A percentile compares a stretch with the other conserved stretches of the same genome.
Conservation (phyloP, 169 alveolate genomes). For the Perkinsus marinus region DNA sequence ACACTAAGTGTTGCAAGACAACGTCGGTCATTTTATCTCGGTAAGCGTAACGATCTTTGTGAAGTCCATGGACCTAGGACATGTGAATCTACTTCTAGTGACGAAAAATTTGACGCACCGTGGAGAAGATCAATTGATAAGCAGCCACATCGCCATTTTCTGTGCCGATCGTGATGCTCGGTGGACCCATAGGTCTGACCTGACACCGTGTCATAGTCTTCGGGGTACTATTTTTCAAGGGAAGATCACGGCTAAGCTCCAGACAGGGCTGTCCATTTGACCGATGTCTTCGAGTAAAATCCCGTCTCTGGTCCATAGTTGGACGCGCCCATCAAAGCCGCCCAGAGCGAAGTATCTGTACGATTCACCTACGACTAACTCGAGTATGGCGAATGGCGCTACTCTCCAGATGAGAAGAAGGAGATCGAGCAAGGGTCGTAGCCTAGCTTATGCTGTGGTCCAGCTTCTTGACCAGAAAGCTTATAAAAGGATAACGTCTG, state of each 20-base stretch:
- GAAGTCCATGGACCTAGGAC: constrained; percentile 47
- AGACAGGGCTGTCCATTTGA: constrained; percentile 49
- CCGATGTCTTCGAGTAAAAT: constrained; percentile 59
- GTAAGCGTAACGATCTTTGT: constrained; percentile 67
- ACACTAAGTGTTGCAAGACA: constrained; percentile 55
- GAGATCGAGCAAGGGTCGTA: constrained; percentile 57
- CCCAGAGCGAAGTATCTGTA: constrained; percentile 52
- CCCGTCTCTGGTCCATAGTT: constrained; percentile 70
- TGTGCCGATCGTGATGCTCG: constrained; percentile 40
- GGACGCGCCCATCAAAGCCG: constrained; percentile 59
- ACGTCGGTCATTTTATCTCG: constrained; percentile 73
- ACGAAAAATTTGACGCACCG: constrained; percentile 12
- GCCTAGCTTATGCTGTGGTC: constrained; percentile 38
- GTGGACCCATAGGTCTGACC: constrained; percentile 7
- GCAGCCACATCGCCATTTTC: constrained; percentile 59
- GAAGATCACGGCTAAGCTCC: constrained; percentile 16
- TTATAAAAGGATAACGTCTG: constrained; percentile 52
- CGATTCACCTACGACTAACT: neutral
- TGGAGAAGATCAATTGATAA: constrained; percentile 45
- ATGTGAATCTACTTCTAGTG: neutral
- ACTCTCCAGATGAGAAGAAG: constrained; percentile 53
- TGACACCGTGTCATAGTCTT: neutral
- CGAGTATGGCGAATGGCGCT: neutral
- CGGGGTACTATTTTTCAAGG: neutral
- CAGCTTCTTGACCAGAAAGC: constrained; percentile 33